Base-by-base conservation (phyloP, 1,284 basidiomycete species). In the Irpex lacteus region DNA sequence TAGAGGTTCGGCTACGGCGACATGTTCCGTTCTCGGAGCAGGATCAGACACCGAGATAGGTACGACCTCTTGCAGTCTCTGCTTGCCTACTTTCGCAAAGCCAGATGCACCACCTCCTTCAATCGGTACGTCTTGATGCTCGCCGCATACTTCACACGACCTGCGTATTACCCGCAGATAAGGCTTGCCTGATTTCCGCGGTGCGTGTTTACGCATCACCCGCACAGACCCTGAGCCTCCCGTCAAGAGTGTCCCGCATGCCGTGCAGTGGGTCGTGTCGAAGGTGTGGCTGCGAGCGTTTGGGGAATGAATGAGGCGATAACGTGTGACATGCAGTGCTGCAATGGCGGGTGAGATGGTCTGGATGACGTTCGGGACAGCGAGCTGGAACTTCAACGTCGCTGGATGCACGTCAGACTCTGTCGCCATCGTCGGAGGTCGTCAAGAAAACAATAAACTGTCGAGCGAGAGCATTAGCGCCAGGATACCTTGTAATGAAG, bases 281-380 rank as follows among this genome's bases (percentile, higher is more conserved):
- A 74, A 62, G 32, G 69, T 44, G 2, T 72, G 44, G 13, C 69
- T 62, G 36, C 73, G 68, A 60, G 79, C 76, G 32, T 55, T 62
- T 26, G 65, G 63, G 40, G 56, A 50, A 61, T 78, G 71, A 50
- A 74, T 70, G 3, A 67, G 66, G 55, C 71, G 74, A 11, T 73
- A 73, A 60, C 84, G 80, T n/a, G 76, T 69, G 0, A 80, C 74
- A 70, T 90, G 87, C 36, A 88, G 77, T 52, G 89, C 86, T 15
- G 90, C 82, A 52, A 91, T 81, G 49, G 78, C 60, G 5, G 85
- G 80, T 5, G 87, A 85, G 50, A 83, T 68, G 5, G 81, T 66
- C 36, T 84, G 77, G 59, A 90, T 73, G 18, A 76, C 70, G 66
- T 74, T 77, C 11, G 87, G 78, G 15, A 89, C 69, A 26, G 80